Percentiles rank a stretch among this genome's conserved stretches.
These are phyloP conservation scores for Ampelocalamus luodianensis DNA, from an alignment of 176 grass and related monocot genomes.

Conservation along the genomic window DNA sequence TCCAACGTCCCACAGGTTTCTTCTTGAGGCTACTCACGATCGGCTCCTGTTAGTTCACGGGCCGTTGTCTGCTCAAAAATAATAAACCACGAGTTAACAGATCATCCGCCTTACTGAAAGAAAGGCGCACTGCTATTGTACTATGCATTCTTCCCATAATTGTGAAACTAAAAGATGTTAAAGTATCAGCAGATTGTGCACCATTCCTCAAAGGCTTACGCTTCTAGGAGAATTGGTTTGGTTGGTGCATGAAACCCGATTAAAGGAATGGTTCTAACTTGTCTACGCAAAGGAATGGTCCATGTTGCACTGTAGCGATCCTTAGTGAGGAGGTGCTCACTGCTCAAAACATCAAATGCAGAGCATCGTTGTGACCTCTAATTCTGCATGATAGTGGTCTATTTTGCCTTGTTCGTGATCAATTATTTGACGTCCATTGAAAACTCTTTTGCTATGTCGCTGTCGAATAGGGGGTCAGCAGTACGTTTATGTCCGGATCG, in stretches of 20 bases:
- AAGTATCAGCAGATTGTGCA: background rate
- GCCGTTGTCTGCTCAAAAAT: background rate
- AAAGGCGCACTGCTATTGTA: background rate
- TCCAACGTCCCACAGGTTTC: background rate
- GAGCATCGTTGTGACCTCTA: background rate
- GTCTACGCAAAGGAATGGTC: background rate
- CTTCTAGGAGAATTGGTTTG: background rate
- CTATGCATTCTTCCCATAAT: background rate
- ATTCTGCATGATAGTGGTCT: background rate
- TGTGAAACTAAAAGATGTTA: background rate
- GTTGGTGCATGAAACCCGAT: background rate
- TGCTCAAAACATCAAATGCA: background rate
- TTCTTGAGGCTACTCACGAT: background rate
- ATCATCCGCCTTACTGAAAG: background rate
- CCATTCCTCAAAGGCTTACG: background rate
- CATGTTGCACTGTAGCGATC: background rate
- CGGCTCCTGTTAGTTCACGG: constrained; percentile 22
- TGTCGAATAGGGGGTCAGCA: background rate
- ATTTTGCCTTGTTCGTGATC: background rate
- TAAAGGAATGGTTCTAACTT: background rate
- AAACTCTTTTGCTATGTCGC: background rate
- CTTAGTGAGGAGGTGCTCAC: background rate
- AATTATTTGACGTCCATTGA: constrained; percentile 16
- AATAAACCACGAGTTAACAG: background rate
- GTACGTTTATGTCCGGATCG: background rate